phyloP scores from a whole-genome alignment of 768 basidiomycete species.

The Hygrophoropsis aurantiaca region DNA sequence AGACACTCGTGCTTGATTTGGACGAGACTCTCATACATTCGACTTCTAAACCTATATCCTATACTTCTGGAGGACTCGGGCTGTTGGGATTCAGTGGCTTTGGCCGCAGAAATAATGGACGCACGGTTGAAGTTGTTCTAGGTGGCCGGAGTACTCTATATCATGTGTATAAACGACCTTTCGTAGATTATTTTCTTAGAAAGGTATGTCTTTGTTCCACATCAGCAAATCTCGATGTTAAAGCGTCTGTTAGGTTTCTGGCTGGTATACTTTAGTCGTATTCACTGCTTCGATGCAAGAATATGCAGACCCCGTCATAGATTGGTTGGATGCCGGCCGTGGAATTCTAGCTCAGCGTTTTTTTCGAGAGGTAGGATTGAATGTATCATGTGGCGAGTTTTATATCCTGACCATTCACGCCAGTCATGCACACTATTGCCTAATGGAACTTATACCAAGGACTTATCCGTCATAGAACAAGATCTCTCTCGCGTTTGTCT shows the following conservation, averaged over 20 bases:
- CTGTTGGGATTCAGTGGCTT: slow-evolving; percentile 59
- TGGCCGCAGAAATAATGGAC: slow-evolving; percentile 61
- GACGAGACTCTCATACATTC: slow-evolving; percentile 99
- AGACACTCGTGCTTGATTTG: slow-evolving; percentile 95
- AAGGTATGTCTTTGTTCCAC: slow-evolving; percentile 53
- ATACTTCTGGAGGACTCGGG: slow-evolving; percentile 50
- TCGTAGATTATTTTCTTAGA: slow-evolving; percentile 91
- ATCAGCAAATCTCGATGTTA: slow-evolving; percentile 20
- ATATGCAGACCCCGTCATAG: slow-evolving; percentile 99
- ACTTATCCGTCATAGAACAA: slow-evolving; percentile 81
- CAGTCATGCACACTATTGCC: slow-evolving; percentile 91
- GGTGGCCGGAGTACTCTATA: slow-evolving; percentile 89
- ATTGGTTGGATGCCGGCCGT: slow-evolving; percentile 95
- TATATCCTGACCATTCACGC: slow-evolving; percentile 5
- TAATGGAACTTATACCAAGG: slow-evolving; percentile 94
- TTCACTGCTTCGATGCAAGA: slow-evolving; percentile 99
- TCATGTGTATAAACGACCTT: slow-evolving; percentile 97
- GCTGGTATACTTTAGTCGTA: slow-evolving; percentile 98
- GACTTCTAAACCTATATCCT: slow-evolving; percentile 74
- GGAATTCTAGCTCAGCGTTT: slow-evolving; percentile 86
- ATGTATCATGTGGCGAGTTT: slow-evolving; percentile 29
- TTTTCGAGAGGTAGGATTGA: slow-evolving; percentile 96
- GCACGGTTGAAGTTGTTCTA: slow-evolving; percentile 91
- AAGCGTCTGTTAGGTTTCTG: slow-evolving; percentile 69
- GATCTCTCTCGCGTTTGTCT: slow-evolving; percentile 94